phyloP scores from a whole-genome alignment of 169 alveolate species.

The Plasmodium sp. region DNA sequence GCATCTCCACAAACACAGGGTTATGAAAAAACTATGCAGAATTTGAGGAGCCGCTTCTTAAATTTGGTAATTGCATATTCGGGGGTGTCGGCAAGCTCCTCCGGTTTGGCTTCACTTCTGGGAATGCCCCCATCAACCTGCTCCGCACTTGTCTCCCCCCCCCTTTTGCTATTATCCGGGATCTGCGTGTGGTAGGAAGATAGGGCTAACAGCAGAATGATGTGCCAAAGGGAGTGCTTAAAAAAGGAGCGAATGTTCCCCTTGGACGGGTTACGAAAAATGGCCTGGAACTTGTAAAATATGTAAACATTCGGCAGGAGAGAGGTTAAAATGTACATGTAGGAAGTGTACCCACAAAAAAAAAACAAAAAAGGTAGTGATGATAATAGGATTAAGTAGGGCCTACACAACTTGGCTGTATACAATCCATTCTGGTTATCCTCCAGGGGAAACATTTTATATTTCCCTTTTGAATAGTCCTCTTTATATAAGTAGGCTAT shows the following conservation, averaged over 20 bases:
- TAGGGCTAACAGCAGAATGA: constrained; percentile 77
- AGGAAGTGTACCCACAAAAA: constrained; percentile 77
- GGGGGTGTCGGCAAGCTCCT: neutral
- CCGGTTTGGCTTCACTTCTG: neutral
- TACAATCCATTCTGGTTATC: constrained; percentile 83
- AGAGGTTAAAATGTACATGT: constrained; percentile 76
- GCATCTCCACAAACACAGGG: neutral
- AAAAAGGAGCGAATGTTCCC: constrained; percentile 17
- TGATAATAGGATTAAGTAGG: constrained; percentile 73
- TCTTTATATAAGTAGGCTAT: constrained; percentile 85
- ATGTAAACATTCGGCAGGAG: constrained; percentile 77
- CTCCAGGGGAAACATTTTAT: constrained; percentile 81
- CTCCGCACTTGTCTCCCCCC: neutral
- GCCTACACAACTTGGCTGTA: constrained; percentile 81
- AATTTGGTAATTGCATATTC: constrained; percentile 59
- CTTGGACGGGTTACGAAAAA: constrained; percentile 10
- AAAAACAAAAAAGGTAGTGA: constrained; percentile 79
- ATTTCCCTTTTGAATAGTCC: constrained; percentile 82
- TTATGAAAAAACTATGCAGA: constrained; percentile 65
- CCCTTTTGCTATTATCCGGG: constrained; percentile 4
- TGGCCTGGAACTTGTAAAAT: constrained; percentile 26
- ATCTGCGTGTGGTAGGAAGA: constrained; percentile 78
- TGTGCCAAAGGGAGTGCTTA: constrained; percentile 80
- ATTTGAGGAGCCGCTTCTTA: constrained; percentile 49
- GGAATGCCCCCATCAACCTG: neutral